Conservation (phyloP, 192 early-diverging fungal genomes). For the Coemansia sp. region DNA sequence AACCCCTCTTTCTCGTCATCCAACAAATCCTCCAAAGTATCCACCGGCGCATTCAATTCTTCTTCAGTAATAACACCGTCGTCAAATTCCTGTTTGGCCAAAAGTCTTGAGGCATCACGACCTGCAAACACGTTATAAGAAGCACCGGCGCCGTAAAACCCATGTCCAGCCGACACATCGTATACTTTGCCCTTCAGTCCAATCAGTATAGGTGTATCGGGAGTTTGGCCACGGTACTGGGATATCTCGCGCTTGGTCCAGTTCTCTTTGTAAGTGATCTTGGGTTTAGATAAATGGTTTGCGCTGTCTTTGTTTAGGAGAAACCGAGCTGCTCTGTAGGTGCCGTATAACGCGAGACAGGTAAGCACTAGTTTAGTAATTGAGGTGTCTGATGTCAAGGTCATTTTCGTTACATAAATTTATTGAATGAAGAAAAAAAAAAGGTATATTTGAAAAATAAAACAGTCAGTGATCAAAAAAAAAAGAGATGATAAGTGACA, state of each 20-base stretch:
- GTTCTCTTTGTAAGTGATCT: slow-evolving; percentile 9
- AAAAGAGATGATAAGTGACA: background rate
- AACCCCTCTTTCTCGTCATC: slow-evolving; percentile 73
- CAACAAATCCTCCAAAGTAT: slow-evolving; percentile 72
- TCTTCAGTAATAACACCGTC: slow-evolving; percentile 64
- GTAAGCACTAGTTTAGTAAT: slow-evolving; percentile 12
- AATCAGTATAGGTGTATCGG: slow-evolving; percentile 68
- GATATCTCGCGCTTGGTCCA: slow-evolving; percentile 52
- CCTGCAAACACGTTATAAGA: slow-evolving; percentile 96
- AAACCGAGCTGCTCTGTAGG: slow-evolving; percentile 8
- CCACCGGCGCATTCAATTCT: slow-evolving; percentile 68
- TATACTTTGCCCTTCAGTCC: slow-evolving; percentile 83
- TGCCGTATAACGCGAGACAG: slow-evolving; percentile 24
- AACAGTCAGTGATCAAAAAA: background rate
- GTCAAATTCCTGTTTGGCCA: slow-evolving; percentile 92
- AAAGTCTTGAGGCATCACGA: slow-evolving; percentile 85
- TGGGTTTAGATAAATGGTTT: slow-evolving; percentile 19
- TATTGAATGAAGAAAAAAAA: background rate
- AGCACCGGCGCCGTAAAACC: slow-evolving; percentile 87
- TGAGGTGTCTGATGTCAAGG: background rate
- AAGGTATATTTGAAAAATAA: background rate
- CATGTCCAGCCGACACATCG: slow-evolving; percentile 82
- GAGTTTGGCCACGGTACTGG: slow-evolving; percentile 17
- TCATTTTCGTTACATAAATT: background rate
- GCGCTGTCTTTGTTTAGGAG: slow-evolving; percentile 35